These are phyloP conservation scores for Sclerotiophoma versabilis DNA, from an alignment of 2,329 filamentous ascomycete genomes.

Conservation along the genomic window DNA sequence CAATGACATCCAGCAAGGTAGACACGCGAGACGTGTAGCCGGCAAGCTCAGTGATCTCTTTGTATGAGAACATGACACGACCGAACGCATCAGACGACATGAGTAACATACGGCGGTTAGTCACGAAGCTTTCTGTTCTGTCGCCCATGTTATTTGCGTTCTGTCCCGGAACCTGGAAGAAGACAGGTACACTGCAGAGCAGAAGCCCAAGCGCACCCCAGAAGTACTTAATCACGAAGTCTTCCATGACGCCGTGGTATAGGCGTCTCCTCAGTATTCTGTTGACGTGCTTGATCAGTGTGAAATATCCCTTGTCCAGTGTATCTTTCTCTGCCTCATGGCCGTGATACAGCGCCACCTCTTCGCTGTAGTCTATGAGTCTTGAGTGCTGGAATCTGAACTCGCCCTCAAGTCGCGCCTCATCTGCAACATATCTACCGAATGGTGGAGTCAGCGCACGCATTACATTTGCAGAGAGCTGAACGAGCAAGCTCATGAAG, in stretches of 20 bases:
- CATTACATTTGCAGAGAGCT: slow-evolving; percentile 92
- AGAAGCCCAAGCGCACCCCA: slow-evolving; percentile 93
- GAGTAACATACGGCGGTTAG: slow-evolving; percentile 88
- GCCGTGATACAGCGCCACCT: slow-evolving; percentile 89
- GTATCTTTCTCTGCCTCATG: slow-evolving; percentile 96
- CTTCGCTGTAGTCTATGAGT: slow-evolving; percentile 94
- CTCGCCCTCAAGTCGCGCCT: slow-evolving; percentile 91
- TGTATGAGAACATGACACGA: slow-evolving; percentile 60
- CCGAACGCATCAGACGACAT: slow-evolving; percentile 76
- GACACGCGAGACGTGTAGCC: slow-evolving; percentile 94
- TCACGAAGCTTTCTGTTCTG: slow-evolving; percentile 79
- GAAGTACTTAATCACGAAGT: slow-evolving; percentile 99
- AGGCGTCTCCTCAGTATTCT: slow-evolving; percentile 88
- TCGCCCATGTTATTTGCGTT: slow-evolving; percentile 69
- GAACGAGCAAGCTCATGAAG: slow-evolving; percentile 92
- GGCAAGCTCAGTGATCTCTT: slow-evolving; percentile 94
- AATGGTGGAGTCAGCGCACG: slow-evolving; percentile 93
- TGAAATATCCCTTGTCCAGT: slow-evolving; percentile 98
- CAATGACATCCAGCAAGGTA: slow-evolving; percentile 89
- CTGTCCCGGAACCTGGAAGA: slow-evolving; percentile 84
- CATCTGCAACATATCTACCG: slow-evolving; percentile 96
- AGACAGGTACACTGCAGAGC: slow-evolving; percentile 93
- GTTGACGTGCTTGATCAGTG: slow-evolving; percentile 98
- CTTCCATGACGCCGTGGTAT: slow-evolving; percentile 99
- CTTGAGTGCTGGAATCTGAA: slow-evolving; percentile 95